Percentiles rank a stretch among this genome's conserved stretches.
Conservation (phyloP, 208 protist species). For the Blechomonas ayalai region DNA sequence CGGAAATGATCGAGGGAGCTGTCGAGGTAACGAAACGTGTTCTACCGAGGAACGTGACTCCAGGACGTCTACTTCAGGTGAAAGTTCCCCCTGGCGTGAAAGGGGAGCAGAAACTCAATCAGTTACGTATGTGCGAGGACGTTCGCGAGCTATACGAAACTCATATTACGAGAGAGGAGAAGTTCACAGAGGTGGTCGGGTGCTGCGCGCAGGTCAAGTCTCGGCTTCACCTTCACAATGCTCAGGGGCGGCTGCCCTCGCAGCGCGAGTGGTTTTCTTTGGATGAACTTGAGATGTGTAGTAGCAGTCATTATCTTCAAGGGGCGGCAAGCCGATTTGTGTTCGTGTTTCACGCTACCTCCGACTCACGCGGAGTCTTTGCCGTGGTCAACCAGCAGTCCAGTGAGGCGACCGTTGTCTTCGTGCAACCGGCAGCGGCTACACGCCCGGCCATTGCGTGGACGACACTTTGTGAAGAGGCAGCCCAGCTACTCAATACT, state of each 20-base stretch:
- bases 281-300: conserved; percentile 48
- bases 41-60: conserved; percentile 39
- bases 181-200: conserved; percentile 53
- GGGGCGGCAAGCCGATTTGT: conserved; percentile 33
- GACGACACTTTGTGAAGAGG: conserved; percentile 52
- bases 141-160: conserved; percentile 72
- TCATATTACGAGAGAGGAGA: conserved; percentile 43
- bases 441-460: conserved; percentile 57
- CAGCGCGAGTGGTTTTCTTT: conserved; percentile 65
- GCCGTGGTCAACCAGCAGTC: conserved; percentile 56
- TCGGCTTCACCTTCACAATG: conserved; percentile 40
- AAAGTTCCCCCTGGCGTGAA: conserved; percentile 33
- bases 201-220: conserved; percentile 56
- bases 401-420: conserved; percentile 41
- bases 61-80: conserved; percentile 46
- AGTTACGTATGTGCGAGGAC: conserved; percentile 48
- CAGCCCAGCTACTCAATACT: conserved; percentile 28
- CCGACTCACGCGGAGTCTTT: conserved; percentile 60
- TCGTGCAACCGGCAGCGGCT: conserved; percentile 73
- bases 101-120: conserved; percentile 65
- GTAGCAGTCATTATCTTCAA: conserved; percentile 38
- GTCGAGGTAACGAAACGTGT: conserved; percentile 33
- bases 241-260: conserved; percentile 17
- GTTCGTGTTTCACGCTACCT: conserved; percentile 73
- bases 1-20: not conserved